A percentile compares a stretch with the other conserved stretches of the same genome.
phyloP scores from a whole-genome alignment of 768 basidiomycete species.

The Cystofilobasidium macerans region DNA sequence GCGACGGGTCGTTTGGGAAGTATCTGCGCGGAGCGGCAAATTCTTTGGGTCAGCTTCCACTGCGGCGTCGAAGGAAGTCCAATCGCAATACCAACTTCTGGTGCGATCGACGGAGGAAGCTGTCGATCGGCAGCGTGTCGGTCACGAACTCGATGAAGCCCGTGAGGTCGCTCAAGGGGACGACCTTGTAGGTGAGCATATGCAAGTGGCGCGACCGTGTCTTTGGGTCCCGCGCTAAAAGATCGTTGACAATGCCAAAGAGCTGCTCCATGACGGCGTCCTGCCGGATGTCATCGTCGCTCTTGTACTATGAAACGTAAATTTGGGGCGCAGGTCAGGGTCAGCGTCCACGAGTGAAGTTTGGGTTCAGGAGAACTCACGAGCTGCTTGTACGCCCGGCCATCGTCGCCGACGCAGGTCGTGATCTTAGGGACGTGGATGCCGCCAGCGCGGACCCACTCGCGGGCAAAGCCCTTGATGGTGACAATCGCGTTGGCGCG shows the following conservation, averaged over 20 bases:
- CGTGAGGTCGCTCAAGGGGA: constrained; percentile 66
- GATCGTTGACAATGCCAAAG: constrained; percentile 72
- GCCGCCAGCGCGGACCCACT: constrained; percentile 62
- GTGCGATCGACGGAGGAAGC: constrained; percentile 59
- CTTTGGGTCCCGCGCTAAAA: constrained; percentile 62
- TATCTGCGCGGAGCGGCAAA: constrained; percentile 46
- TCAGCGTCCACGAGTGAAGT: too few relatives aligned
- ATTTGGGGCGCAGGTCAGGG: neutral
- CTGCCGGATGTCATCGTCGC: constrained; percentile 82
- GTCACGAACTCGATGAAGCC: constrained; percentile 86
- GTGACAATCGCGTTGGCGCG: constrained; percentile 48
- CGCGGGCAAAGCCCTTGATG: constrained; percentile 52
- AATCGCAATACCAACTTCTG: constrained; percentile 43
- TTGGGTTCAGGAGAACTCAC: constrained; percentile 50
- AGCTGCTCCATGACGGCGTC: constrained; percentile 99
- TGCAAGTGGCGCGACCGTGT: constrained; percentile 60
- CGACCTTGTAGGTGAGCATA: constrained; percentile 76
- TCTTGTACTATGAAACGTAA: constrained; percentile 60
- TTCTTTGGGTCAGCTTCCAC: neutral
- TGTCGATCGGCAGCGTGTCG: constrained; percentile 55
- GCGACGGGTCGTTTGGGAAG: constrained; percentile 48
- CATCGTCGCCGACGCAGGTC: constrained; percentile 57
- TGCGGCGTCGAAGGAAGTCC: neutral
- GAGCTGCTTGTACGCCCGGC: constrained; percentile 60
- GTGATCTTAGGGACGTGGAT: constrained; percentile 71